phyloP scores from a whole-genome alignment of 2,329 filamentous ascomycete species.

The Penicillium sp. region DNA sequence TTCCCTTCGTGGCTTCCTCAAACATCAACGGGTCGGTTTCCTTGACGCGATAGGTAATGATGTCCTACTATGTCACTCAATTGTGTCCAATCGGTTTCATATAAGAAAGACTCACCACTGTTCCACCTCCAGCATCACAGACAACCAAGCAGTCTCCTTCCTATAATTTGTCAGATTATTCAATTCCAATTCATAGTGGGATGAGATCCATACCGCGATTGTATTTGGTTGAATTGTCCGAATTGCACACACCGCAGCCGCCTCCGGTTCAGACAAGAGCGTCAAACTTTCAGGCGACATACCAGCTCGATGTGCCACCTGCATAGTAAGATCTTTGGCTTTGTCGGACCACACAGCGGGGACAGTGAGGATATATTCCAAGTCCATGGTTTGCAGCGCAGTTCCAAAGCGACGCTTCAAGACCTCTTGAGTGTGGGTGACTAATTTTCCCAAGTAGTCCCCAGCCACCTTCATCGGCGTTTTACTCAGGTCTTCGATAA shows the following conservation, averaged over 20 bases:
- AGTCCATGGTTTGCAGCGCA: slow-evolving; percentile 14
- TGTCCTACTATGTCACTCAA: slow-evolving; percentile 22
- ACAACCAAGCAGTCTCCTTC: slow-evolving; percentile 34
- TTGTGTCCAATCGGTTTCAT: not conserved
- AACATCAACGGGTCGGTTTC: slow-evolving; percentile 26
- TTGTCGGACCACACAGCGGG: slow-evolving; percentile 40
- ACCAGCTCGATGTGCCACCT: slow-evolving; percentile 21
- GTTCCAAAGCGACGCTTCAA: slow-evolving; percentile 13
- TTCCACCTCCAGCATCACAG: slow-evolving; percentile 43
- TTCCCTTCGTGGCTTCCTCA: slow-evolving; percentile 30
- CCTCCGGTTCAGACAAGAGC: slow-evolving; percentile 30
- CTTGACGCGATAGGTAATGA: slow-evolving; percentile 34
- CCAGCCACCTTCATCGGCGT: slow-evolving; percentile 7
- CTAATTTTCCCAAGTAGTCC: slow-evolving; percentile 12
- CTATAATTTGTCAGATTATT: slow-evolving; percentile 11
- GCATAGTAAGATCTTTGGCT: slow-evolving; percentile 32
- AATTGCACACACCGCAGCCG: slow-evolving; percentile 37
- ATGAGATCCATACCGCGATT: slow-evolving; percentile 18
- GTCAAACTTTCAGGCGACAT: slow-evolving; percentile 8
- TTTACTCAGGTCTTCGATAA: slow-evolving; percentile 3
- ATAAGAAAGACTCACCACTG: slow-evolving; percentile 26
- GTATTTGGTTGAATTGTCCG: slow-evolving; percentile 27
- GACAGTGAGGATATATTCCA: slow-evolving; percentile 30
- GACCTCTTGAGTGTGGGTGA: slow-evolving; percentile 4
- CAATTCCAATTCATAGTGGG: not conserved